Evolutionary conservation across 2,329 filamentous ascomycete genomes (phyloP), one percentile per base, ranked within the genome.

Genomic region (Arachnomyces sp.): DNA sequence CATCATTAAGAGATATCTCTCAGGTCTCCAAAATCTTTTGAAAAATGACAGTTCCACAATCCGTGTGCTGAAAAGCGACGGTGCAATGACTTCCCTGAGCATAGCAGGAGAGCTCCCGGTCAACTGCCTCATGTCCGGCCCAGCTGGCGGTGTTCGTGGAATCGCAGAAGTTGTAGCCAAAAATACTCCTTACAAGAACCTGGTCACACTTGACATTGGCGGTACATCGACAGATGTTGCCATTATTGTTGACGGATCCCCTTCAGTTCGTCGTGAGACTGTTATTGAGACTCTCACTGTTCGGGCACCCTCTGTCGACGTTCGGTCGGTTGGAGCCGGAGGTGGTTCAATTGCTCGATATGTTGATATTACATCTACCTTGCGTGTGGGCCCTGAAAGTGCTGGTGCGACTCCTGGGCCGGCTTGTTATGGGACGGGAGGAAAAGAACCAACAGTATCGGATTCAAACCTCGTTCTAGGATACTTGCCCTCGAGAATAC

Each of bases 161-260:
- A 68, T 71, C 6, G 66, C 66, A 7, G 67, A 72, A 46, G 56
- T 67, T 7, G 62, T 72, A 1, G 59, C 68, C 7, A 64, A 61
- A 31, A 62, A 65, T 38, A 71, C 68, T 0, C 61, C 62, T 1
- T 71, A 66, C 51, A 70, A 68, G 46, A 70, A 71, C 31, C 52
- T 72, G 17, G 70, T 72, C 38, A 72, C 68, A 0, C 56, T 73
- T 9, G 69, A 73, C 38, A 71, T 73, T 67, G 69, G 69, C n/a
- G 69, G 69, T 2, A 72, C 69, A 1, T 69, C 66, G 4, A 71
- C 69, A 0, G 69, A 73, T 39, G 69, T 67, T 43, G 68, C 69
- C 1, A 49, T 72, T 3, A 63, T 73, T 13, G 61, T 62, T 14
- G 57, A 67, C 13, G 63, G 65, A 2, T 61, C 65, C 39, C 64